Base-by-base conservation (phyloP, 345 rosid species). In the Salix koriyanagi region DNA sequence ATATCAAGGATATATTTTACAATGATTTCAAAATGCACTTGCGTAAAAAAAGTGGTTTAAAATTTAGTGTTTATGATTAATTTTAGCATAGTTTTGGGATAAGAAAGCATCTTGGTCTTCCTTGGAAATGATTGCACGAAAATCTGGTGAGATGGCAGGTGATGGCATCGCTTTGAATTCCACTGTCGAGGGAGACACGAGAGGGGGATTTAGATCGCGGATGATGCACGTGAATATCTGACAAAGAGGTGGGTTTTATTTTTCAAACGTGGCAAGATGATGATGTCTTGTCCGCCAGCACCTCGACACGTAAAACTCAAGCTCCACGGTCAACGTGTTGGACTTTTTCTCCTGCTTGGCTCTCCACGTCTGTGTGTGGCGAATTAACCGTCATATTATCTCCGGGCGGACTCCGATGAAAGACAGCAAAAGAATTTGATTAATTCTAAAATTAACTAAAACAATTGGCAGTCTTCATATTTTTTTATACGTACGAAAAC, bases 171-270 rank as follows among this genome's bases (percentile, higher is more conserved):
- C 30, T 36, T 36, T 6, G 36, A 30, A 12, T 30, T 13, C 39
- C 19, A 36, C 19, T 66, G 37, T 2, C 1, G 30, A 39, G 48
- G 50, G 19, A 11, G 25, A 36, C 23, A 11, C 14, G 12, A 15
- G 18, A 39, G 52, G 23, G 48, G 25, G 70, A 0, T 36, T 67
- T 18, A 12, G 44, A 39, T 67, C 26, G 39, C 13, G 50, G 41
- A 39, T 26, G 42, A 34, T 70, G 73, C 87, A 84, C 76, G 87
- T 82, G 87, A 82, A 77, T 34, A 37, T 42, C 87, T 85, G 85
- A 79, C 83, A 82, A 75, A 76, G 83, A 39, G 72, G 68, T 23
- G 69, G 72, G 66, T 54, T 25, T 30, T 56, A 21, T 19, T 61
- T 66, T 60, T 26, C 60, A 25, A 44, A 74, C 46, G 77, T 41